These are phyloP conservation scores for Cystofilobasidium capitatum DNA, from an alignment of 768 basidiomycete species.

Conservation along the genomic window DNA sequence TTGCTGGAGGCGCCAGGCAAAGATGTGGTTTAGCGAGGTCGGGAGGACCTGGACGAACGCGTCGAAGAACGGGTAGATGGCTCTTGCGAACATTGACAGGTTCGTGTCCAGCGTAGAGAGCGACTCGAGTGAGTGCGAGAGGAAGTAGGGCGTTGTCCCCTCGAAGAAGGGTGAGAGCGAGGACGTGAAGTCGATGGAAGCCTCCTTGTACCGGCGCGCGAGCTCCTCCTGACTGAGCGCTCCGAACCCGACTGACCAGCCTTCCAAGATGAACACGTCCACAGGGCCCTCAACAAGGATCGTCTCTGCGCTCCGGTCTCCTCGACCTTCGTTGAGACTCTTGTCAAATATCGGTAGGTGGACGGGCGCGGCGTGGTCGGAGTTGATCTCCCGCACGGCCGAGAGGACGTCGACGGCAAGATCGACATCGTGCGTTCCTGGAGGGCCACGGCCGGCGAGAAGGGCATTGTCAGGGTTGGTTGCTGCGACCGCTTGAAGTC, in stretches of 20 bases:
- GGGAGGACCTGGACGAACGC: conserved; percentile 61
- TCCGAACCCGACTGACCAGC: conserved; percentile 87
- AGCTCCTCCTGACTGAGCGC: conserved; percentile 51
- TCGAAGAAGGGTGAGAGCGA: conserved; percentile 37
- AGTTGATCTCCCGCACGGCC: conserved; percentile 46
- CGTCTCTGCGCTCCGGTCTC: conserved; percentile 58
- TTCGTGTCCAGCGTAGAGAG: conserved; percentile 55
- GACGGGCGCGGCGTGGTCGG: conserved; percentile 32
- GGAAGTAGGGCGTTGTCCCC: no score
- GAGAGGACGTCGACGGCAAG: conserved; percentile 53
- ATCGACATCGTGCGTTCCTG: conserved; percentile 77
- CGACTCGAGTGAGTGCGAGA: background rate
- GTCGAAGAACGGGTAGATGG: conserved; percentile 62
- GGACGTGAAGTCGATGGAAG: conserved; percentile 30
- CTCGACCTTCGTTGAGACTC: conserved; percentile 65
- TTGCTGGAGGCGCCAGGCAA: conserved; percentile 79
- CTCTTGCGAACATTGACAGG: conserved; percentile 49
- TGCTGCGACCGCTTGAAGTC: conserved; percentile 50
- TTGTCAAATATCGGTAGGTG: conserved; percentile 80
- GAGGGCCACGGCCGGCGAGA: conserved; percentile 75
- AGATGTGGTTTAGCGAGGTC: conserved; percentile 48
- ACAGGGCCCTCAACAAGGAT: conserved; percentile 46
- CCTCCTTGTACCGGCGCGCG: conserved; percentile 45
- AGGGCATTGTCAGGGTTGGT: conserved; percentile 55
- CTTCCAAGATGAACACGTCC: conserved; percentile 83